Evolutionary conservation across 306 rosid species (phyloP).

Genomic region (Bauhinia variegata): DNA sequence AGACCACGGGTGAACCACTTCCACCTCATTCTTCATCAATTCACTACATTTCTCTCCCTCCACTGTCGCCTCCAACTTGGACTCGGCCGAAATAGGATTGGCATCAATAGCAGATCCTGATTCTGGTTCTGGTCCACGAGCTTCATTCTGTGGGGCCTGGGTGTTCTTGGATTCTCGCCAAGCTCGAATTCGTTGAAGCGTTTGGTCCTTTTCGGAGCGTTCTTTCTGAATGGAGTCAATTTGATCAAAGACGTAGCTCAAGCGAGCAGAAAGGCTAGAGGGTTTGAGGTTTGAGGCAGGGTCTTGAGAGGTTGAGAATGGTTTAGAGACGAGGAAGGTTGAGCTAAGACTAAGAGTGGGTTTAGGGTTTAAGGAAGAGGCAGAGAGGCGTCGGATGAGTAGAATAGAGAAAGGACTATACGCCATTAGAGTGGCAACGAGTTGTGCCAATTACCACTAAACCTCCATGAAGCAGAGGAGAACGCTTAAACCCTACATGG

Average conservation of each 20-base stretch:
- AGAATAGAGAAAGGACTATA: slow-evolving; percentile 65
- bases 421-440: slow-evolving; percentile 44
- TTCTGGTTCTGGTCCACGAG: slow-evolving; percentile 23
- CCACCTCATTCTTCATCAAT: slow-evolving; percentile 48
- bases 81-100: slow-evolving; percentile 2
- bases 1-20: slow-evolving; percentile 94
- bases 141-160: slow-evolving; percentile 29
- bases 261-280: slow-evolving; percentile 75
- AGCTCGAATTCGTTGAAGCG: slow-evolving; percentile 82
- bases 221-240: slow-evolving; percentile 87
- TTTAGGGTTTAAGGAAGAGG: slow-evolving; percentile 43
- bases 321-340: slow-evolving; percentile 24
- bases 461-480: slow-evolving; percentile 36
- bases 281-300: slow-evolving; percentile 54
- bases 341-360: slow-evolving; percentile 24
- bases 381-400: slow-evolving; percentile 60
- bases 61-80: slow-evolving; percentile 13
- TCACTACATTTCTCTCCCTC: slow-evolving; percentile 25
- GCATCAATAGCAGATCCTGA: neutral
- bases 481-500: slow-evolving; percentile 51
- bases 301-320: slow-evolving; percentile 58
- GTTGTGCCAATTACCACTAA: slow-evolving; percentile 26
- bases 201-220: slow-evolving; percentile 78
- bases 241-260: slow-evolving; percentile 92
- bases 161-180: slow-evolving; percentile 75